Evolutionary conservation across 805 yeast genomes (phyloP).

Genomic region (Saccharomycopsis sp.): DNA sequence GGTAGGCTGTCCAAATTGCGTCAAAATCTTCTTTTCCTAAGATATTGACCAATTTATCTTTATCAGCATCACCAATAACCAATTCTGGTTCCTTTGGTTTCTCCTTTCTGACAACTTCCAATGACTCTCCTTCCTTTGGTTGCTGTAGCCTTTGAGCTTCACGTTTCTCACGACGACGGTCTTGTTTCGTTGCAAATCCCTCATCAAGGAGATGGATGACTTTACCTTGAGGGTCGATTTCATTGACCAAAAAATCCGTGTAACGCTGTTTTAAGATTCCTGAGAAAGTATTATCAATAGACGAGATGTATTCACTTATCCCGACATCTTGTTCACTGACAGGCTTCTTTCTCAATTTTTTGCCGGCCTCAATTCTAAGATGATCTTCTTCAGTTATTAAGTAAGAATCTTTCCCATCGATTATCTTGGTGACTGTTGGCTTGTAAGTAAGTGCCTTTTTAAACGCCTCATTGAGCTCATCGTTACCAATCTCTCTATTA

Average conservation of each 20-base stretch:
- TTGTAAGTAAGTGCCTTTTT: conserved; percentile 44
- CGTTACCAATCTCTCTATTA: conserved; percentile 33
- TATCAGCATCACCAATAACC: conserved; percentile 13
- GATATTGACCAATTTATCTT: conserved; percentile 3
- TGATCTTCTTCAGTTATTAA: not conserved
- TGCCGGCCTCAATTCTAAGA: not conserved
- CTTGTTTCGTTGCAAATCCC: conserved; percentile 51
- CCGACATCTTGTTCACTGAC: conserved; percentile 54
- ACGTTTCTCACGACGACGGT: conserved; percentile 36
- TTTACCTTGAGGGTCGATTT: conserved; percentile 58
- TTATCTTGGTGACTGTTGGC: conserved; percentile 42
- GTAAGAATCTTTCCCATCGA: conserved; percentile 18
- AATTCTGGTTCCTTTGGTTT: conserved; percentile 4
- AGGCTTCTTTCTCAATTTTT: conserved; percentile 2
- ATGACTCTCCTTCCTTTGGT: conserved; percentile 26
- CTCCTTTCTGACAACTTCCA: conserved; percentile 25
- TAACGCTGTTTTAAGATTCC: conserved; percentile 86
- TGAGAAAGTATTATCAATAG: conserved; percentile 52
- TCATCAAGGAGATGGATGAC: conserved; percentile 73
- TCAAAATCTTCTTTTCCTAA: conserved; percentile 14
- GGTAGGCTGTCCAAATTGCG: conserved; percentile 32
- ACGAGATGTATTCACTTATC: conserved; percentile 61
- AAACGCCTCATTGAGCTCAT: conserved; percentile 41
- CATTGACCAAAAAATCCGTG: conserved; percentile 91
- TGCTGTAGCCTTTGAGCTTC: conserved; percentile 26